Base-by-base conservation (phyloP, 192 early-diverging fungal genomes). In the Endogone sp. region DNA sequence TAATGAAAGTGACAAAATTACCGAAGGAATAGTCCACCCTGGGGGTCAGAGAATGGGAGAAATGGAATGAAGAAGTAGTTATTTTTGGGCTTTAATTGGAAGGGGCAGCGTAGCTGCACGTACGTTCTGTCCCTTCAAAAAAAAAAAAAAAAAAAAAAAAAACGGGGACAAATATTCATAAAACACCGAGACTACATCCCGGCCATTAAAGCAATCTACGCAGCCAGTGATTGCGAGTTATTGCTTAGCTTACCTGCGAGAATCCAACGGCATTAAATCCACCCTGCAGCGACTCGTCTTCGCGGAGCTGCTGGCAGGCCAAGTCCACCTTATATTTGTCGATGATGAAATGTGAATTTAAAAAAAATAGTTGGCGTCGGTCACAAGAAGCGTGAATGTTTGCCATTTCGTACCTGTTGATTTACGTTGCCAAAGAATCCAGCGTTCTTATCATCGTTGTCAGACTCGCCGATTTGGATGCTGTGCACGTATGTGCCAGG, bases 181-280 rank as follows among this genome's bases (percentile, higher is more conserved):
- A n/a, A n/a, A n/a, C n/a, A n/a, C n/a, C n/a, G n/a, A n/a, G n/a
- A n/a, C n/a, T n/a, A n/a, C n/a, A n/a, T n/a, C n/a, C n/a, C n/a
- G n/a, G n/a, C n/a, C n/a, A n/a, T n/a, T n/a, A n/a, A n/a, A n/a
- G n/a, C n/a, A n/a, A n/a, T n/a, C n/a, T n/a, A n/a, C n/a, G n/a
- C n/a, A n/a, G n/a, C n/a, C n/a, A n/a, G n/a, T n/a, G n/a, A n/a
- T n/a, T n/a, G n/a, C n/a, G n/a, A n/a, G n/a, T n/a, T n/a, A n/a
- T n/a, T n/a, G n/a, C 37, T 21, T 23, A 64, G 32, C 37, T 64
- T 62, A 84, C 86, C 76, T 93, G 92, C 10, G 95, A 97, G 73
- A 99, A 96, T 10, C 97, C 97, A 63, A 99, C 83, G 62, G 92
- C 89, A 74, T 97, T 94, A 78, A 95, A 95, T 0, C 93, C 94